Conservation (phyloP, 2,329 filamentous ascomycete genomes). For the Shiraia bambusicola region DNA sequence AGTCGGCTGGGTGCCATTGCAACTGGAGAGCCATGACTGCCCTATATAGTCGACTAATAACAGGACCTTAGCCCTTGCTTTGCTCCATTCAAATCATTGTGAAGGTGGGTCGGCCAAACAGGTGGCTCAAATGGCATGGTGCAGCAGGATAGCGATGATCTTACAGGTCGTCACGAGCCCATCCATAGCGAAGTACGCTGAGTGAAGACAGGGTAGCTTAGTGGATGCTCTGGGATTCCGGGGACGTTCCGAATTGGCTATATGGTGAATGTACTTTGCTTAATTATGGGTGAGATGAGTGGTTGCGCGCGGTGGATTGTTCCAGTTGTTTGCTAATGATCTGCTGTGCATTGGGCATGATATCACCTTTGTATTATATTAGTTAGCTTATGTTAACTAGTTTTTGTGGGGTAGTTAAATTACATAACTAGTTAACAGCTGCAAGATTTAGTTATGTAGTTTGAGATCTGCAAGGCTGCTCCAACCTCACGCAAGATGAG, state of each 20-base stretch:
- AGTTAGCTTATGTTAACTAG: neutral
- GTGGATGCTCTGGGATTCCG: conserved; percentile 11
- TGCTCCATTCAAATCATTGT: conserved; percentile 10
- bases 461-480: neutral
- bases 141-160: conserved; percentile 23
- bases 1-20: conserved; percentile 23
- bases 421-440: neutral
- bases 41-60: conserved; percentile 36
- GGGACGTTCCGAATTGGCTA: conserved; percentile 13
- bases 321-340: conserved; percentile 6
- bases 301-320: conserved; percentile 6
- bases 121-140: conserved; percentile 9
- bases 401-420: conserved; percentile 8
- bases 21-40: conserved; percentile 23
- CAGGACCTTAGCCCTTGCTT: conserved; percentile 31
- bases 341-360: conserved; percentile 10
- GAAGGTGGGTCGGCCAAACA: conserved; percentile 8
- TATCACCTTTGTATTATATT: conserved; percentile 2
- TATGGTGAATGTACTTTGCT: conserved; percentile 3
- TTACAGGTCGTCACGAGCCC: conserved; percentile 38
- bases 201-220: conserved; percentile 12
- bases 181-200: conserved; percentile 21
- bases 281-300: neutral
- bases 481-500: too few relatives aligned
- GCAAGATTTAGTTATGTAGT: neutral